Conservation (phyloP, 768 basidiomycete species). For the Russula olivacea region DNA sequence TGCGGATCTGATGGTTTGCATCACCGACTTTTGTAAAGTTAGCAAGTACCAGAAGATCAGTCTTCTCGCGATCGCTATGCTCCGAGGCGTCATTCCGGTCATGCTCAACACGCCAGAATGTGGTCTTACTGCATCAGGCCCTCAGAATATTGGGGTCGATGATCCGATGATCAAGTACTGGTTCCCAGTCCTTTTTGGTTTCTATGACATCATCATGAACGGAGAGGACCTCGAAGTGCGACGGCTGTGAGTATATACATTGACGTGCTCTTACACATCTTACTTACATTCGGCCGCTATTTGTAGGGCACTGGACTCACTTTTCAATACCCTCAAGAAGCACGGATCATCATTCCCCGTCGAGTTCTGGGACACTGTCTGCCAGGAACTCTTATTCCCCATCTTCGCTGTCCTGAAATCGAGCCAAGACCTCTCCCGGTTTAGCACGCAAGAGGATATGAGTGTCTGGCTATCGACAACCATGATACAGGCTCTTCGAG, state of each 20-base stretch:
- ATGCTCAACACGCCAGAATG: conserved; percentile 84
- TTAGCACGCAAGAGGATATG: conserved; percentile 97
- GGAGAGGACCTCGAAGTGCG: conserved; percentile 98
- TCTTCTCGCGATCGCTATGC: conserved; percentile 92
- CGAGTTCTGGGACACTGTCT: conserved; percentile 97
- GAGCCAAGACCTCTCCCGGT: conserved; percentile 85
- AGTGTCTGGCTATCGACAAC: conserved; percentile 99
- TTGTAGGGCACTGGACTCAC: conserved; percentile 86
- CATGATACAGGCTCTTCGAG: conserved; percentile 95
- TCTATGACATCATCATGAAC: conserved; percentile 99
- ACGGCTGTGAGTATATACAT: conserved; percentile 61
- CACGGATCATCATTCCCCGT: conserved; percentile 80
- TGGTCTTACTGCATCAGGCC: conserved; percentile 34
- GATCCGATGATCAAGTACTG: conserved; percentile 95
- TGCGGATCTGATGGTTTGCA: conserved; percentile 92
- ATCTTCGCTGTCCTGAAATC: conserved; percentile 96
- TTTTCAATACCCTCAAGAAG: conserved; percentile 89
- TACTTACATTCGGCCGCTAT: conserved; percentile 10
- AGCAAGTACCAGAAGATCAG: conserved; percentile 99
- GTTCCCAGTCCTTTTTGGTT: conserved; percentile 96
- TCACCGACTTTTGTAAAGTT: conserved; percentile 99
- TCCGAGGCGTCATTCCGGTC: conserved; percentile 84
- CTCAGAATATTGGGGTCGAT: conserved; percentile 43
- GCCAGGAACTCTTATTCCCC: conserved; percentile 93
- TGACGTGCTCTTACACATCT: not conserved